Base-by-base conservation (phyloP, 768 basidiomycete genomes). In the Phylloporus rhodoxanthus region DNA sequence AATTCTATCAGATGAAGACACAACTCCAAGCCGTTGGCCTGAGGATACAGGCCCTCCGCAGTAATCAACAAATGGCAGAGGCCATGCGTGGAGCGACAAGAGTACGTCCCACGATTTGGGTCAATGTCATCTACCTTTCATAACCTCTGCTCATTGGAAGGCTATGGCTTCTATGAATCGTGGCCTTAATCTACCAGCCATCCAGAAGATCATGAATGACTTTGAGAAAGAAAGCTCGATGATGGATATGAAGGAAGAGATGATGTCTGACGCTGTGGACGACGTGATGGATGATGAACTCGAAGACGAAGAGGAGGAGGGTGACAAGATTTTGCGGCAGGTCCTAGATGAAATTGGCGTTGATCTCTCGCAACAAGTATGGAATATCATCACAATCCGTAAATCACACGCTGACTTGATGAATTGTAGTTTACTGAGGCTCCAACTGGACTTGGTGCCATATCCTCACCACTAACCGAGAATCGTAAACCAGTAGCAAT, bases 211-310 rank as follows among this genome's bases (percentile, higher is more conserved):
- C 64, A 94, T 99, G 90, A 91, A 84, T 59, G 95, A 99, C 40
- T 99, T 99, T 61, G 96, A 99, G 74, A 87, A 83, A 62, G 96
- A 99, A 71, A 95, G 87, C 58, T 83, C 91, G 5, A 91, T 85
- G 71, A 99, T 99, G 96, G 96, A 99, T 70, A 98, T 99, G 96
- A 99, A 97, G 68, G 96, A 97, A 70, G 95, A 96, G 67, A 97
- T 98, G 90, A 99, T 97, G 96, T 91, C 89, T 19, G 96, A 98
- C 53, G 87, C 92, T 13, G 88, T 98, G 14, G 96, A 98, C 69
- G 95, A 97, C 59, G 94, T 87, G 43, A 95, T 97, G 87, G 91
- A 94, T 55, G 85, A 87, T 28, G 93, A 92, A 13, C 70, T 70
- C 26, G 94, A 94, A 60, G 95, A 95, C 44, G 95, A 98, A 68